Conservation (phyloP, 805 yeast species). For the Suhomyces xylopsoci region DNA sequence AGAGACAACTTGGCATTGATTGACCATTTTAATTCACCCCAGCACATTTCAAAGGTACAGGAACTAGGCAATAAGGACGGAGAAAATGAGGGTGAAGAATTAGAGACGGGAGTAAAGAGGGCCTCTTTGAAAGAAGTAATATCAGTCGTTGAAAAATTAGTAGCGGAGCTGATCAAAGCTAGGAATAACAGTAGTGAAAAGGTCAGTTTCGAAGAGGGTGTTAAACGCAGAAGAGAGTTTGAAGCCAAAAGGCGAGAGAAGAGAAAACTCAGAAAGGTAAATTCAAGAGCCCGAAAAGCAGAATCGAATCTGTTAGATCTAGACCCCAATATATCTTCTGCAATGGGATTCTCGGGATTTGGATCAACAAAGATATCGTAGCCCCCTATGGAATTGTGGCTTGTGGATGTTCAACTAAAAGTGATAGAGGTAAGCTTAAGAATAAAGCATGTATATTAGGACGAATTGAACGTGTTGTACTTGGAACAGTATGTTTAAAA, state of each 20-base stretch:
- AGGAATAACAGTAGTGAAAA: constrained; percentile 7
- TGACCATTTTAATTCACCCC: constrained; percentile 79
- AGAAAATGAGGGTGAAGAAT: constrained; percentile 12
- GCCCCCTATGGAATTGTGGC: neutral
- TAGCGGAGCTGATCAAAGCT: constrained; percentile 21
- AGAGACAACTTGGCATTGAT: constrained; percentile 78
- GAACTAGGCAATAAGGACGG: constrained; percentile 9
- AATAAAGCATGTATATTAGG: neutral
- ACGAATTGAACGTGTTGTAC: neutral
- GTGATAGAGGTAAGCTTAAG: neutral
- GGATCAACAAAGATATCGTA: constrained; percentile 42
- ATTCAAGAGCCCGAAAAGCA: constrained; percentile 13
- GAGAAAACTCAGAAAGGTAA: constrained; percentile 22
- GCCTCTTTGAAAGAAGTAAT: constrained; percentile 36
- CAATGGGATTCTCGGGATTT: constrained; percentile 65
- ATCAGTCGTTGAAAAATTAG: constrained; percentile 26
- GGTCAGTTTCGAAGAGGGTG: constrained; percentile 33
- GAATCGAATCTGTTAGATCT: constrained; percentile 10
- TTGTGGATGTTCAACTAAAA: neutral
- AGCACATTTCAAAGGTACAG: constrained; percentile 49
- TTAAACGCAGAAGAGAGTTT: constrained; percentile 35
- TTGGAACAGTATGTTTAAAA: neutral
- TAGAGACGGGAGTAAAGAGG: constrained; percentile 35
- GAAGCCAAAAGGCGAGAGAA: constrained; percentile 35
- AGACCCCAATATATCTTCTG: constrained; percentile 11